Percentiles rank a stretch among this genome's conserved stretches.
Conservation (phyloP, 805 yeast genomes). For the Candida ascalaphidarum region DNA sequence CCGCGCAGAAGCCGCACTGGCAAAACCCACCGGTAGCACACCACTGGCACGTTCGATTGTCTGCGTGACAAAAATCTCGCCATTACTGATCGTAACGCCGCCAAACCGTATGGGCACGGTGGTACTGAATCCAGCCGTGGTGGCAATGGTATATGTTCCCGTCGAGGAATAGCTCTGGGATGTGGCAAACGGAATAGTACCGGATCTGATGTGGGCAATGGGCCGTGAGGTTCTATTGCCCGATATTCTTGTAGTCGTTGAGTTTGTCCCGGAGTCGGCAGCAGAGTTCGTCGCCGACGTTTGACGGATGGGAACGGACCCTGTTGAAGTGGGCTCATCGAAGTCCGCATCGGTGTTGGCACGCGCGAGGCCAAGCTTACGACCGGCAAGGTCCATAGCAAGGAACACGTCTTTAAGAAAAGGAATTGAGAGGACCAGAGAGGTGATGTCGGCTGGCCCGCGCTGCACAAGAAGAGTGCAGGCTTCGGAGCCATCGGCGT, state of each 20-base stretch:
- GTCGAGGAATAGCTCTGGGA: neutral
- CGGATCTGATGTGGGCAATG: conserved; percentile 25
- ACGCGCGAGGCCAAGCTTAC: conserved; percentile 48
- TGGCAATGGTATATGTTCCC: neutral
- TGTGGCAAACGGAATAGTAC: conserved; percentile 43
- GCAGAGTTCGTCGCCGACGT: conserved; percentile 1
- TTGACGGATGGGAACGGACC: neutral
- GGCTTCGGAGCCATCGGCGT: conserved; percentile 47
- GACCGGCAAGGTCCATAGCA: conserved; percentile 57
- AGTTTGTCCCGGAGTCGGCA: neutral
- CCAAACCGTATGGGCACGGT: no score
- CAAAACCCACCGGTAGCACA: no score
- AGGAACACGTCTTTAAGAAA: conserved; percentile 45
- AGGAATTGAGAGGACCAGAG: conserved; percentile 55
- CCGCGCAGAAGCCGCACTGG: no score
- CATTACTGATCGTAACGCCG: no score
- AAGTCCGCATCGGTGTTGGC: conserved; percentile 18
- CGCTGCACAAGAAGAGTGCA: conserved; percentile 51
- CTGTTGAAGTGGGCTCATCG: neutral
- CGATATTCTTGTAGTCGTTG: no score
- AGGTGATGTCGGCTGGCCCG: conserved; percentile 36
- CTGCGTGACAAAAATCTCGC: no score
- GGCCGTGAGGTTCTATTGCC: conserved; percentile 6
- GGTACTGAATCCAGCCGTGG: no score
- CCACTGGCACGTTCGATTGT: no score